A percentile compares a stretch with the other conserved stretches of the same genome.
Conservation (phyloP, 2,329 filamentous ascomycete species). For the Sphaerulina populicola region DNA sequence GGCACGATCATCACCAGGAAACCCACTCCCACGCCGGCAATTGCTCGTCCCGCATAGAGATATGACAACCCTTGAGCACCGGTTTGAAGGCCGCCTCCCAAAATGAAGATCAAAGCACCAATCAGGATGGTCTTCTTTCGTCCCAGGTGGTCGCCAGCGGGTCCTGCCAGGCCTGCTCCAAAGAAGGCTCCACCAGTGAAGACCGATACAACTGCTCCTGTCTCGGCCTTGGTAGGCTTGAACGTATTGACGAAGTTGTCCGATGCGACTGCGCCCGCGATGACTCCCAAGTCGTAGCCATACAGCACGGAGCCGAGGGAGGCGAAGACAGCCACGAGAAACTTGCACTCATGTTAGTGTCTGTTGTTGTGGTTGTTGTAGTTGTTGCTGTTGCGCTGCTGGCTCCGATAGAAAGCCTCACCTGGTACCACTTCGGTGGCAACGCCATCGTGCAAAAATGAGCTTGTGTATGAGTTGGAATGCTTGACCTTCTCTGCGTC, state of each 20-base stretch:
- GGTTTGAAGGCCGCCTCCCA: slow-evolving; percentile 67
- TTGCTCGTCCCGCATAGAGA: slow-evolving; percentile 57
- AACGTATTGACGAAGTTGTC: slow-evolving; percentile 38
- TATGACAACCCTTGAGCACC: slow-evolving; percentile 52
- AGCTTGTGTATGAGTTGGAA: background rate
- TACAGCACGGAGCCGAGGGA: slow-evolving; percentile 52
- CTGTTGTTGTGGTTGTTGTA: background rate
- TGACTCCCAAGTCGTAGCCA: slow-evolving; percentile 51
- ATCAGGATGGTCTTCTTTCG: slow-evolving; percentile 63
- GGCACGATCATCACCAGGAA: slow-evolving; percentile 58
- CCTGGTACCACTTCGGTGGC: slow-evolving; percentile 51
- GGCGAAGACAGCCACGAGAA: slow-evolving; percentile 52
- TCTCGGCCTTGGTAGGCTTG: slow-evolving; percentile 35
- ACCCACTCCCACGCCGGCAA: slow-evolving; percentile 45
- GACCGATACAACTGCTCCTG: slow-evolving; percentile 63
- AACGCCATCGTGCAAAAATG: slow-evolving; percentile 41
- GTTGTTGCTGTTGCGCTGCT: background rate
- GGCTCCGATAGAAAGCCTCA: slow-evolving; percentile 2
- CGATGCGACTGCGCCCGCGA: slow-evolving; percentile 48
- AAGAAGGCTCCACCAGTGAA: slow-evolving; percentile 71
- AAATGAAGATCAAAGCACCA: slow-evolving; percentile 61
- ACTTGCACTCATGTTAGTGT: slow-evolving; percentile 32
- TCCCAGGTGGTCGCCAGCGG: slow-evolving; percentile 55
- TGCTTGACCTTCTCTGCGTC: background rate
- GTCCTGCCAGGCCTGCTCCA: slow-evolving; percentile 57